Evolutionary conservation across 73 alveolate species (phyloP), one percentile per base, ranked within the genome.

Genomic region (Paramecium sonneborni): DNA sequence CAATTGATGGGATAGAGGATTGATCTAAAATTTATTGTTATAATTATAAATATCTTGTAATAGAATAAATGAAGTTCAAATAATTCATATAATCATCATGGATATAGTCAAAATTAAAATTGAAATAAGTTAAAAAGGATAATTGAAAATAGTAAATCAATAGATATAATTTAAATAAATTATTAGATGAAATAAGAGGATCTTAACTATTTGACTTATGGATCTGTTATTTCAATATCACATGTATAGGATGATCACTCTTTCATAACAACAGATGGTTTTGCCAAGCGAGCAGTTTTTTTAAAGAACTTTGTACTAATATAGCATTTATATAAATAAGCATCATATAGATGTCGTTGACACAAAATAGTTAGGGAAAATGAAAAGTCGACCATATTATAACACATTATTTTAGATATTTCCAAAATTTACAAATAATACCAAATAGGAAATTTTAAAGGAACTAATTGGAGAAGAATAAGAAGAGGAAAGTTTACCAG

Each of bases 181-280:
- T 52, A 52, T 52, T 52, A 46, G 15, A 72, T 35, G 86, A 72
- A 72, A 35, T 72, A 35, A 35, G 86, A 72, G 84, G 44, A 62
- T 15, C 26, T 18, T 9, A 79, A 79, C 24, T 79, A 43, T 79
- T 62, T 79, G 55, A 43, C 76, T 2, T 79, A 79, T 79, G 91
- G 93, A 43, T 88, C 94, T 32, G 69, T 88, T 68, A 88, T 88
- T 20, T 88, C 94, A 11, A 69, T 88, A 24, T 69, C 91, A 14
- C 94, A 88, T 88, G 85, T 88, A 44, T 57, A 43, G 9, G 91
- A 70, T 70, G 76, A 88, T 41, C 85, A 88, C 44, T 43, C 72
- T 7, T 88, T 70, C 84, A 69, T 88, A 23, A 56, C 84, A 37
- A 46, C 87, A 43, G 91, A 88, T 44, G 91, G 85, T 11, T 62